Conservation (phyloP, 345 rosid species). For the Melastoma malabathricum region DNA sequence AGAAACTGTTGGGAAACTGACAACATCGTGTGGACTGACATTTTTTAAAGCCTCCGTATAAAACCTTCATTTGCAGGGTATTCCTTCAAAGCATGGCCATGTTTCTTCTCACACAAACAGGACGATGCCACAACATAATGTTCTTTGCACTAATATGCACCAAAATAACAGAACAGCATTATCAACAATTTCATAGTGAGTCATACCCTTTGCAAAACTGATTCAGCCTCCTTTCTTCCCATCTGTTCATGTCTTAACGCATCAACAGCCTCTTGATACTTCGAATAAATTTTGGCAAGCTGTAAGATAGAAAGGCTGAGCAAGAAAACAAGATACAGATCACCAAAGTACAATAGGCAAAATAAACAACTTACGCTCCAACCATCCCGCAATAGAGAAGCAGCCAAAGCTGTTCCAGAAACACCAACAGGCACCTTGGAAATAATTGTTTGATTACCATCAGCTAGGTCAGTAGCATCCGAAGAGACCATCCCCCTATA, state of each 20-base stretch:
- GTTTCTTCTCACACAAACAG: background rate
- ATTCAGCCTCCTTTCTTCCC: conserved; percentile 91
- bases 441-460: conserved; percentile 31
- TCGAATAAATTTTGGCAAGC: conserved; percentile 88
- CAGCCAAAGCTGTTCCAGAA: conserved; percentile 92
- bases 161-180: background rate
- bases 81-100: no score
- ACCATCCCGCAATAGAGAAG: conserved; percentile 92
- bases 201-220: conserved; percentile 71
- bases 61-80: no score
- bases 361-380: conserved; percentile 76
- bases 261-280: conserved; percentile 97
- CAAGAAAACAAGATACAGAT: conserved; percentile 7
- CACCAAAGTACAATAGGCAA: conserved; percentile 6
- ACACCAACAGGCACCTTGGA: conserved; percentile 80
- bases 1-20: no score
- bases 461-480: conserved; percentile 28
- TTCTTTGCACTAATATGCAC: background rate
- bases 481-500: conserved; percentile 26
- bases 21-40: no score
- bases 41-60: no score
- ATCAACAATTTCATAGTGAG: conserved; percentile 5
- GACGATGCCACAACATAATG: background rate
- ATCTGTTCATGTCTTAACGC: conserved; percentile 88
- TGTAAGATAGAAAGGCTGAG: conserved; percentile 7